A percentile compares a stretch with the other conserved stretches of the same genome.
phyloP scores from a whole-genome alignment of 2,329 filamentous ascomycete genomes.

The Stromatinia cepivora region DNA sequence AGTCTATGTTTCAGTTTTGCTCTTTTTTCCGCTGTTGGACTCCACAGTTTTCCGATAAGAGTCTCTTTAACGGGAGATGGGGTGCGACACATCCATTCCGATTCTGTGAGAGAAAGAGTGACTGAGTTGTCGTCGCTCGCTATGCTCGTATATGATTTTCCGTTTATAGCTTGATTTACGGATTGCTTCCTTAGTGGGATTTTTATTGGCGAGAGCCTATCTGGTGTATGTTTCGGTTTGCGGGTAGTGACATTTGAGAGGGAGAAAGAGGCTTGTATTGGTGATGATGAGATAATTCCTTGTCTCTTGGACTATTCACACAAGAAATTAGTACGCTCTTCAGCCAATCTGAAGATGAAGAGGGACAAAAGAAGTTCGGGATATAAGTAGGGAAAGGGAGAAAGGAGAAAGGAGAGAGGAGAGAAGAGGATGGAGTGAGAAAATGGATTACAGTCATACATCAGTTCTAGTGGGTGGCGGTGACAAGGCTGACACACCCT shows the following conservation, averaged over 20 bases:
- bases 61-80: conserved; percentile 27
- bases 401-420: background rate
- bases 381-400: no score
- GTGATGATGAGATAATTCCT: conserved; percentile 25
- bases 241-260: conserved; percentile 30
- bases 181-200: conserved; percentile 4
- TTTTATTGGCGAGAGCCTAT: background rate
- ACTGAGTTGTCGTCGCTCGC: conserved; percentile 24
- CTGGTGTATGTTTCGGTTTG: conserved; percentile 19
- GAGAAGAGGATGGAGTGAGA: no score
- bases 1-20: conserved; percentile 2
- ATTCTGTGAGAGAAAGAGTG: conserved; percentile 32
- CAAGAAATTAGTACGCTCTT: background rate
- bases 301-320: conserved; percentile 19
- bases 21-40: conserved; percentile 10
- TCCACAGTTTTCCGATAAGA: conserved; percentile 20
- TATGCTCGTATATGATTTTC: background rate
- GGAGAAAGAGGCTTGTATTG: conserved; percentile 21
- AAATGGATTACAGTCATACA: background rate
- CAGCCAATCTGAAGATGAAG: background rate
- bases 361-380: background rate
- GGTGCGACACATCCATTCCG: conserved; percentile 36
- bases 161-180: background rate
- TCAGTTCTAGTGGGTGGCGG: background rate
- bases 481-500: conserved; percentile 6